phyloP scores from a whole-genome alignment of 2,329 filamentous ascomycete species.

The Beauveria caledonica region DNA sequence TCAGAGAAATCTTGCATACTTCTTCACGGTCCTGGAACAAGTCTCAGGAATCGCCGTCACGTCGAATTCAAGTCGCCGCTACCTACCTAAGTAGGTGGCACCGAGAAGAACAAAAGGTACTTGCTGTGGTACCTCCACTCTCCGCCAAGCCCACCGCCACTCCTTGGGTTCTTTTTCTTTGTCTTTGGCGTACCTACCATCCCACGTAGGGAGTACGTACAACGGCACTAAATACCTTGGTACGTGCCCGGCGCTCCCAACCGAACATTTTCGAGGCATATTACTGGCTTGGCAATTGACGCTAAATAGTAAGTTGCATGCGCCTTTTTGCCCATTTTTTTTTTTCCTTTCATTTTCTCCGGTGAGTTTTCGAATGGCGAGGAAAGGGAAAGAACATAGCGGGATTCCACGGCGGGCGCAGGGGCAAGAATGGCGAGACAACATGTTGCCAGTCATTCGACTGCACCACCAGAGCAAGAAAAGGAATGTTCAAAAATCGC shows the following conservation, averaged over 20 bases:
- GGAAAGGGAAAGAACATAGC: neutral
- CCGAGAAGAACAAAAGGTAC: neutral
- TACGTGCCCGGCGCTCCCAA: neutral
- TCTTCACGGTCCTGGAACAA: neutral
- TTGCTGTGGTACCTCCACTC: neutral
- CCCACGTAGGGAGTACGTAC: neutral
- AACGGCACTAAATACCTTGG: neutral
- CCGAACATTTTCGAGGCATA: neutral
- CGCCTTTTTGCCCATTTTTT: neutral
- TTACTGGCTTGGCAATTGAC: neutral
- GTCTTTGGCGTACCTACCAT: neutral
- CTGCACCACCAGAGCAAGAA: neutral
- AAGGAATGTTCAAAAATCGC: neutral
- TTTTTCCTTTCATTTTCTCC: neutral
- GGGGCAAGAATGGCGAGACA: slow-evolving; percentile 2
- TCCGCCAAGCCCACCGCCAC: neutral
- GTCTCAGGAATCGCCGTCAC: neutral
- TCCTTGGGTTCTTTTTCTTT: neutral
- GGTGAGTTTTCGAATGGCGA: neutral
- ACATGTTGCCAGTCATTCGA: neutral
- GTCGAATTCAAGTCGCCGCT: neutral
- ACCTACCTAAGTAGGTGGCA: neutral
- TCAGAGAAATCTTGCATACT: neutral
- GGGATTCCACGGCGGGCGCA: neutral
- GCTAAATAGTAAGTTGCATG: neutral